Base-by-base conservation (phyloP, 2,329 filamentous ascomycete genomes). In the Pyrenochaeta sp. region DNA sequence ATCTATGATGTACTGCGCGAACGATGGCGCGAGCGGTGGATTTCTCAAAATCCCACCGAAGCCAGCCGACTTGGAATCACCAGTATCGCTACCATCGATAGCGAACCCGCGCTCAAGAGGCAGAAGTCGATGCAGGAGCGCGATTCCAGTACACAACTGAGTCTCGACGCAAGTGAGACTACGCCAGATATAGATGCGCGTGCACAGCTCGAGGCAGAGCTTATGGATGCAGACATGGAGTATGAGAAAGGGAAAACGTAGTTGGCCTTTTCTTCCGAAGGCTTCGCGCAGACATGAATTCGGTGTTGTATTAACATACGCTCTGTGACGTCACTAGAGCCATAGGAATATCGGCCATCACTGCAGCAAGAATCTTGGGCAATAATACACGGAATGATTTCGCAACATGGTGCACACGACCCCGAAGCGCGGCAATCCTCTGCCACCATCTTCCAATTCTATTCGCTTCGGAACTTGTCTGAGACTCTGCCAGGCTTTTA, bases 1-100 rank as follows among this genome's bases (percentile, higher is more conserved):
- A 85, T 99, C 51, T 98, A 99, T 77, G 87, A 92, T 68, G 91
- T 96, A 1, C 75, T 97, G 67, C 85, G 87, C 45, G 89, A 92
- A 72, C 79, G 87, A 48, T 93, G 90, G 87, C 78, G 86, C 56
- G 87, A 90, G 30, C 68, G 76, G 30, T 76, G 74, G 73, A 67
- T 67, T 33, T 46, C 51, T 36, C 49, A 55, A 17, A 58, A 73
- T 39, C 69, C 71, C 0, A 67, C 64, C 12, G 69, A 72, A 41
- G 72, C 72, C 7, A 60, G 53, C 41, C 51, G 44, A 29, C 47
- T 72, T 4, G 69, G 70, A 17, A 46, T 74, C 27, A 35, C 37
- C 54, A 35, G 18, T 23, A 31, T 11, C 20, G 31, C 45, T 2
- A 49, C 47, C 9, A 39, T 55, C 9, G 59, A 63, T 15, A 44